A percentile compares a stretch with the other conserved stretches of the same genome.
phyloP scores from a whole-genome alignment of 2,329 filamentous ascomycete species.

The Fusarium sp. region DNA sequence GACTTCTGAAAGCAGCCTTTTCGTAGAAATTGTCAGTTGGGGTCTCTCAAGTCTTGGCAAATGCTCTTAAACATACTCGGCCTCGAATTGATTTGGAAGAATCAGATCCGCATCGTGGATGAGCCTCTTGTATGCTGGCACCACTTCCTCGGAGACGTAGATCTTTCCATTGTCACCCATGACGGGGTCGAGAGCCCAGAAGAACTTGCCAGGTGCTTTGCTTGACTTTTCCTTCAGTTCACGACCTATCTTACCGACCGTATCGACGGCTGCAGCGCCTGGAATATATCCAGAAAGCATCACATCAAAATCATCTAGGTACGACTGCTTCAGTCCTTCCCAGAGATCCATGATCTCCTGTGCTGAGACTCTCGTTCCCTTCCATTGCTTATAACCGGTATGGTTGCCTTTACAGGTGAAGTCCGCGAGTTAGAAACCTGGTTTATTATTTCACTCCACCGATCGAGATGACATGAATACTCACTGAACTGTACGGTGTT shows the following conservation, averaged over 20 bases:
- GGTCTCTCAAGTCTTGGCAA: neutral
- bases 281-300: conserved; percentile 96
- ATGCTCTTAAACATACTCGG: conserved; percentile 70
- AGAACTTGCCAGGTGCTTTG: conserved; percentile 77
- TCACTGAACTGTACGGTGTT: conserved; percentile 98
- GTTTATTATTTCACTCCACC: neutral
- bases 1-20: conserved; percentile 83
- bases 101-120: conserved; percentile 88
- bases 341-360: conserved; percentile 86
- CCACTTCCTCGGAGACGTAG: conserved; percentile 90
- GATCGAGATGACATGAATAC: conserved; percentile 42
- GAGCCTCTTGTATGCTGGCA: conserved; percentile 86
- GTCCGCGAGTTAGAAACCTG: conserved; percentile 1
- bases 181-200: conserved; percentile 97
- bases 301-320: conserved; percentile 90
- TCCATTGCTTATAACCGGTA: conserved; percentile 88
- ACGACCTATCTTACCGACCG: conserved; percentile 83
- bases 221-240: conserved; percentile 76
- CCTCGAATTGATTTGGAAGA: conserved; percentile 95
- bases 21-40: neutral
- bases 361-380: conserved; percentile 82
- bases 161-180: conserved; percentile 96
- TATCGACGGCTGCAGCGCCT: conserved; percentile 81
- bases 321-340: conserved; percentile 81
- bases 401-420: conserved; percentile 78